Evolutionary conservation across 768 basidiomycete genomes (phyloP), one percentile per base, ranked within the genome.

Genomic region (Rhodotorula taiwanensis): DNA sequence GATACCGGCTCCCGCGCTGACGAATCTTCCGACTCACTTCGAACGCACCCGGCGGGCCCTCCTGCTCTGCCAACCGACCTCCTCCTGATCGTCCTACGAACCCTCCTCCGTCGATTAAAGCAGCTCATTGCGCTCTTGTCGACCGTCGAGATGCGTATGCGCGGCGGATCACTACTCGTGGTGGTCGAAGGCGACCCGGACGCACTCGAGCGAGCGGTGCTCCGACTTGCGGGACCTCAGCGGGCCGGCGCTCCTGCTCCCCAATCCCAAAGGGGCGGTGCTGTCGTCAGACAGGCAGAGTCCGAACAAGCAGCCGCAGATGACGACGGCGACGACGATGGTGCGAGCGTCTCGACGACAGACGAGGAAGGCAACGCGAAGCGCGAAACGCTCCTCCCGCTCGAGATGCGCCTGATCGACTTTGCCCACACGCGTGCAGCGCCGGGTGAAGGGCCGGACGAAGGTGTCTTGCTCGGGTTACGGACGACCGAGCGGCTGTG

Each of bases 361-460:
- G 74, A 74, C 23, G 34, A 36, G 20, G 66, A 58, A 0, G 72
- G 64, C 16, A 66, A 65, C 49, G 64, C 54, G 9, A 30, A 54
- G 45, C 64, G 41, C n/a, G 56, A 58, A 53, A 70, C 52, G 43
- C 55, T 47, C 20, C 31, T 79, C 23, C 81, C 83, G 36, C 86
- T 81, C 66, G 78, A 80, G 20, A 79, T 95, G 63, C 86, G 85
- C 68, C 77, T 95, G 67, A 97, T 98, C 69, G 94, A 99, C 78
- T 97, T 99, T 74, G 93, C 92, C 11, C 94, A 98, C 75, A 86
- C 91, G 4, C 78, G 81, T 28, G 27, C 10, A 0, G n/a, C 21
- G 18, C 4, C 25, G 21, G 5, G 86, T 0, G 71, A 83, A 70
- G 93, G 92, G 7, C 83, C 84, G 3, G 93, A 97, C 74, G 76